Evolutionary conservation across 345 rosid genomes (phyloP), one percentile per base, ranked within the genome.

Genomic region (Rhizophora apiculata): DNA sequence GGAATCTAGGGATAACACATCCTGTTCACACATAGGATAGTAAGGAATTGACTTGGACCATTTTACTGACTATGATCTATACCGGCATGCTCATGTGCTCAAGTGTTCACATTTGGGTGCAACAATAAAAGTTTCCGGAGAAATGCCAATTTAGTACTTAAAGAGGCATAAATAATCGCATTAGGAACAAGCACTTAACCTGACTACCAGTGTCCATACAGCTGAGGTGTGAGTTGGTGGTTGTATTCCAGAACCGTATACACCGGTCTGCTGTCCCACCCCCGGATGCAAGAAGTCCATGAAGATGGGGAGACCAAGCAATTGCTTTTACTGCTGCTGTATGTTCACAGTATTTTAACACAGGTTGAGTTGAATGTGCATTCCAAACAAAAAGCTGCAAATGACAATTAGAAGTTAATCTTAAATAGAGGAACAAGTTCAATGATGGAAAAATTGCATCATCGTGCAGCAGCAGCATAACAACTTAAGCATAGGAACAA

Each of bases 281-380:
- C 29, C 99, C 99, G 6, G 98, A 96, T 58, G 99, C 99, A 74
- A 96, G 97, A 75, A 96, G 90, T 64, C 99, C 99, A 51, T 90
- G 87, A 64, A 92, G 89, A 87, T 92, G 98, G 0, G 99, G 99
- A 13, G 99, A 96, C 99, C 99, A 96, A 1, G 99, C 96, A 79
- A 96, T 96, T 69, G 99, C 99, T 85, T 96, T 96, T 31, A 96
- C 99, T 39, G 99, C 99, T 31, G 99, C 99, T 51, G 95, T 84
- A 80, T 96, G 99, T 68, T 89, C 99, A 72, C 93, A 82, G 82
- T 84, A 96, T 82, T 85, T 96, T 70, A 92, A 74, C 46, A 92
- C 84, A 37, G 99, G 98, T 54, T 96, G 96, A 68, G 87, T 89
- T 71, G 99, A 89, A 72, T 88, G 95, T 78, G 92, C 97, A 75